Base-by-base conservation (phyloP, 1,284 basidiomycete genomes). In the Ganoderma boninense region DNA sequence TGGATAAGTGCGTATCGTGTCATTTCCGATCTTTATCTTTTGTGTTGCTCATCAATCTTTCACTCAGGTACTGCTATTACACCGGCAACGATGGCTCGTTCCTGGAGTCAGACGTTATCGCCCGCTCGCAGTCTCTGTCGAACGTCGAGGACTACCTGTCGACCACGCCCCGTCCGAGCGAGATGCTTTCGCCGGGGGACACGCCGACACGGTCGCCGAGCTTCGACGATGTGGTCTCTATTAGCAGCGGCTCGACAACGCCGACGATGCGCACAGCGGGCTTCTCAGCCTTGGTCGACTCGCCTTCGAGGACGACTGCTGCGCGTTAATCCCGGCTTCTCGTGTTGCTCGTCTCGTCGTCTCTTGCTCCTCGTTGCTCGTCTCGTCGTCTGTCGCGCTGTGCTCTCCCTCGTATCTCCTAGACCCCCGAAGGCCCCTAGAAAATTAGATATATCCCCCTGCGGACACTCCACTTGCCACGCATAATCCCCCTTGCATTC, bases 11-110 rank as follows among this genome's bases (percentile, higher is more conserved):
- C 71, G 90, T 84, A 35, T 57, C 61, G 40, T 4, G 4, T 35
- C 56, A 44, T 62, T 69, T 40, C 32, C 0, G 35, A 18, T 40
- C 35, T n/a, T 20, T 40, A 18, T 40, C 35, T n/a, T 20, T 40
- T 42, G 65, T 64, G 46, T 63, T 62, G 68, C 38, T 38, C 10
- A 56, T 13, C 26, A 0, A 23, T 43, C 18, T 32, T 69, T 38
- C 38, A 69, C 69, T 56, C 66, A 94, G 92, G 74, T 93, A 92
- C 79, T 94, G 92, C 82, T 94, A 93, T 80, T 94, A 87, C 80
- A 93, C 92, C 0, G 92, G 92, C 11, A 68, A 79, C 20, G 66
- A 64, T 8, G 82, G 82, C 23, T 72, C 82, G 2, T 61, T 78
- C 65, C 72, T 79, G 40, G 79, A 79, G 52, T 77, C 77, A 11